Evolutionary conservation across 73 alveolate genomes (phyloP).

Genomic region (Paramecium caudatum): DNA sequence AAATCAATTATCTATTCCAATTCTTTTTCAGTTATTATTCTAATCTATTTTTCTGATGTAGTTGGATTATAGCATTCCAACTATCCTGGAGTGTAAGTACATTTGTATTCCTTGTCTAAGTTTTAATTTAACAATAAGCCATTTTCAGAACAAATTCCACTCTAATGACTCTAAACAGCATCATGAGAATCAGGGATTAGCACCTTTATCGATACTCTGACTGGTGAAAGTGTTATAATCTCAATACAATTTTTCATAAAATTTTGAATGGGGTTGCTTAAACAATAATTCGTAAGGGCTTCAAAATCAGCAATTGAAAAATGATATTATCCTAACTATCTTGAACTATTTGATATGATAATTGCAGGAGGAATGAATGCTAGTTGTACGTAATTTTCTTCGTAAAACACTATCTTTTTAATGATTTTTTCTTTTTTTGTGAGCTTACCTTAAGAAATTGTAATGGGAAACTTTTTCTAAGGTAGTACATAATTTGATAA

Average conservation of each 20-base stretch:
- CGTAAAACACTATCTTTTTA: constrained; percentile 18
- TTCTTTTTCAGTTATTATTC: constrained; percentile 18
- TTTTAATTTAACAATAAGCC: constrained; percentile 27
- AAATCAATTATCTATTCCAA: constrained; percentile 22
- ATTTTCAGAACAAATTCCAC: constrained; percentile 4
- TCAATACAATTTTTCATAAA: constrained; percentile 1
- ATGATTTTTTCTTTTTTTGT: constrained; percentile 55
- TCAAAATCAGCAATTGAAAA: constrained; percentile 2
- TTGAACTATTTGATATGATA: not conserved
- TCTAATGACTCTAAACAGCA: not conserved
- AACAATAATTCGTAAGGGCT: not conserved
- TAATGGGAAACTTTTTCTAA: not conserved
- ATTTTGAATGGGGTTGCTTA: constrained; percentile 6
- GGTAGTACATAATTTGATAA: constrained; percentile 30
- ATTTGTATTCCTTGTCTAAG: not conserved
- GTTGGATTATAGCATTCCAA: constrained; percentile 42
- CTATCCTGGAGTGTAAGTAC: not conserved
- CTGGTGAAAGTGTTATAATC: not conserved
- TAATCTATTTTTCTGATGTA: not conserved
- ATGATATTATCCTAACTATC: constrained; percentile 15
- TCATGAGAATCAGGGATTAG: constrained; percentile 10
- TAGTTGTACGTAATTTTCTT: not conserved
- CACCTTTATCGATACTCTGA: not conserved
- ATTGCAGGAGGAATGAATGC: constrained; percentile 43
- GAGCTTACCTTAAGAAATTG: not conserved